Evolutionary conservation across 306 rosid genomes (phyloP).

Genomic region (Nissolia schottii): DNA sequence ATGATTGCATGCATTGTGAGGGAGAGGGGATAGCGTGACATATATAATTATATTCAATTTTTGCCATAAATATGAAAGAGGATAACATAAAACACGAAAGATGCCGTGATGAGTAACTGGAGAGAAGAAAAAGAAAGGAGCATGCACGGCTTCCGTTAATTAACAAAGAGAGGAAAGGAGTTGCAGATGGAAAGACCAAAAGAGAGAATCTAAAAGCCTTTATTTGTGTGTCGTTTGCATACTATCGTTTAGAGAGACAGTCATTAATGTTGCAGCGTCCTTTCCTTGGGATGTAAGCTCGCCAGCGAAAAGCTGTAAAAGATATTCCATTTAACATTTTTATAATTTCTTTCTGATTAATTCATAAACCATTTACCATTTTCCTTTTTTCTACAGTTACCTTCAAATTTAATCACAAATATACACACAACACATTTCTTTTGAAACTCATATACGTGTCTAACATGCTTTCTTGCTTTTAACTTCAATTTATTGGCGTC

Average conservation of each 20-base stretch:
- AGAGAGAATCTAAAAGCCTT: constrained; percentile 35
- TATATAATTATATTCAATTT: neutral
- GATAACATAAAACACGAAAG: neutral
- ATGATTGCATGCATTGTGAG: constrained; percentile 17
- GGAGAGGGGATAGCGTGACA: neutral
- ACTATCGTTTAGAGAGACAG: constrained; percentile 20
- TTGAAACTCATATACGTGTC: too few species aligned
- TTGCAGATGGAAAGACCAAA: constrained; percentile 26
- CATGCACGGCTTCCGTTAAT: constrained; percentile 19
- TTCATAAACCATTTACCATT: too few species aligned
- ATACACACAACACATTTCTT: too few species aligned
- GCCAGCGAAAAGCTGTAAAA: constrained; percentile 44
- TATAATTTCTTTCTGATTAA: too few species aligned
- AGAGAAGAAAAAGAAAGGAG: neutral
- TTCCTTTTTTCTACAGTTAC: too few species aligned
- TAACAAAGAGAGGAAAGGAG: constrained; percentile 21
- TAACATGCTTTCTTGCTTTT: too few species aligned
- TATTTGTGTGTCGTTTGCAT: constrained; percentile 9
- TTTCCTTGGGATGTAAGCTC: constrained; percentile 38
- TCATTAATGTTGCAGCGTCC: constrained; percentile 35
- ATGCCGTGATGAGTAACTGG: constrained; percentile 5
- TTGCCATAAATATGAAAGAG: neutral
- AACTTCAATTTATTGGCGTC: neutral
- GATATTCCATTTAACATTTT: neutral
- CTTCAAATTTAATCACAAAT: too few species aligned